Conservation (phyloP, 129 eudicot genomes). For the Dittrichia graveolens region DNA sequence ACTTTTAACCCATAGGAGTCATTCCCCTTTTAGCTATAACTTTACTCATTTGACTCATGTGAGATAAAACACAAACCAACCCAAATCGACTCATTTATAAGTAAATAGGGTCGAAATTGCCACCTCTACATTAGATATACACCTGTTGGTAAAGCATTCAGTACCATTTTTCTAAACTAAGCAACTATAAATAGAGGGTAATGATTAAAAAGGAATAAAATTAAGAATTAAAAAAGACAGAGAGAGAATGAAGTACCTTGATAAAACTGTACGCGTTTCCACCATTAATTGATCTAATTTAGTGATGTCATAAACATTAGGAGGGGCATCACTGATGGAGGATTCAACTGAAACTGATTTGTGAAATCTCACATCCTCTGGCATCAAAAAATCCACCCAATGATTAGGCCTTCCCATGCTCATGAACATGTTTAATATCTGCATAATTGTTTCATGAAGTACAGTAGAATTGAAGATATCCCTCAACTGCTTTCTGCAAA, state of each 20-base stretch:
- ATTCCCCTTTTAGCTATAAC: neutral
- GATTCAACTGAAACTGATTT: slow-evolving; percentile 23
- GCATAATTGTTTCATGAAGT: slow-evolving; percentile 71
- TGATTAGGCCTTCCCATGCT: slow-evolving; percentile 71
- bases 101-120: neutral
- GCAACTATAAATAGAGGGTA: neutral
- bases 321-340: neutral
- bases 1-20: neutral
- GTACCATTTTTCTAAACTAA: neutral
- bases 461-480: slow-evolving; percentile 60
- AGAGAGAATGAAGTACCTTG: slow-evolving; percentile 50
- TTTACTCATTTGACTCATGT: neutral
- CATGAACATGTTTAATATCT: slow-evolving; percentile 78
- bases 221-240: no score
- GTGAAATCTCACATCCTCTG: slow-evolving; percentile 53
- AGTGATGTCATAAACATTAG: slow-evolving; percentile 39
- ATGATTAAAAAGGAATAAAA: neutral
- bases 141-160: neutral
- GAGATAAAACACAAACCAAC: neutral
- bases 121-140: neutral
- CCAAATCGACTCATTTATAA: neutral
- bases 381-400: slow-evolving; percentile 88
- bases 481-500: slow-evolving; percentile 82
- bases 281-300: slow-evolving; percentile 74
- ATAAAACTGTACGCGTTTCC: slow-evolving; percentile 75